Evolutionary conservation across 371 early-diverging fungal genomes (phyloP).

Genomic region (Circinella minor): DNA sequence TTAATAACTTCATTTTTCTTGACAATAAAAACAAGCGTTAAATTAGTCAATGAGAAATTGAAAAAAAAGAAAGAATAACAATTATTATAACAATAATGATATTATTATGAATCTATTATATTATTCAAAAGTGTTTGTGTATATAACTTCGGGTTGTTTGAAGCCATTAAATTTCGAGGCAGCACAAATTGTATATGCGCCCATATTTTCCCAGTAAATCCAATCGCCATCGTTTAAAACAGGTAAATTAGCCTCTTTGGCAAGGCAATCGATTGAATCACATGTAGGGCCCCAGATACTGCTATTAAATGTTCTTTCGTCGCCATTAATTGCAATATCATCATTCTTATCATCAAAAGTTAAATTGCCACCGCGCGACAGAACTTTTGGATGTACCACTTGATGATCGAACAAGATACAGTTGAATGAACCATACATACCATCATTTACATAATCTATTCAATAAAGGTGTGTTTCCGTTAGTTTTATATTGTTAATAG

Average conservation of each 20-base stretch:
- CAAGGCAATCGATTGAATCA: slow-evolving; percentile 96
- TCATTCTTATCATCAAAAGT: slow-evolving; percentile 12
- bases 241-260: slow-evolving; percentile 72
- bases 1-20: too few species aligned
- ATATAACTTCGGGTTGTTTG: slow-evolving; percentile 79
- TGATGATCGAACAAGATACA: slow-evolving; percentile 97
- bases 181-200: slow-evolving; percentile 94
- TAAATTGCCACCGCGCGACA: slow-evolving; percentile 20
- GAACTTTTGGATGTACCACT: slow-evolving; percentile 67
- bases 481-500: not conserved
- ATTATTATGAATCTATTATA: too few species aligned
- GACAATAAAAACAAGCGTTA: too few species aligned
- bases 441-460: slow-evolving; percentile 95
- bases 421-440: slow-evolving; percentile 98
- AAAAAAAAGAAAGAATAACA: too few species aligned
- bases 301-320: slow-evolving; percentile 50
- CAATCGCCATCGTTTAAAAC: slow-evolving; percentile 94
- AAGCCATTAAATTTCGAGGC: slow-evolving; percentile 94
- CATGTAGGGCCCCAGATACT: slow-evolving; percentile 98
- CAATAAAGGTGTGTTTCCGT: not conserved
- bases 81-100: too few species aligned
- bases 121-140: slow-evolving; percentile 75
- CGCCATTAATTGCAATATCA: slow-evolving; percentile 5
- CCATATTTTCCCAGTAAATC: slow-evolving; percentile 96
- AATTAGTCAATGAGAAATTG: too few species aligned